A percentile compares a stretch with the other conserved stretches of the same genome.
Evolutionary conservation across 305 asterid species (phyloP).

Genomic region (Nicotiana rustica): DNA sequence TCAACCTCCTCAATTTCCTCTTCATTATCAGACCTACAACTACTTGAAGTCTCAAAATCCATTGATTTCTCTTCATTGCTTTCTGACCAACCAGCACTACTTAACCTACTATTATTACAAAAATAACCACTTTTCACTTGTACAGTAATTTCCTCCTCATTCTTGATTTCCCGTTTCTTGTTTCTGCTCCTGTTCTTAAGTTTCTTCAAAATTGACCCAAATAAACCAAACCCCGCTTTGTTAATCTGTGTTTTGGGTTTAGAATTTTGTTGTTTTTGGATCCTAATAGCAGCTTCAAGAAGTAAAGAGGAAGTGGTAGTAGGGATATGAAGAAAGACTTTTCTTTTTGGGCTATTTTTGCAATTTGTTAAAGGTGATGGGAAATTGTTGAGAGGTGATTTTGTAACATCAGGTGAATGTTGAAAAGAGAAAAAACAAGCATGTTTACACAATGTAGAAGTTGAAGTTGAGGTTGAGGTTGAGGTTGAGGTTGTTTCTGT

Average conservation of each 20-base stretch:
- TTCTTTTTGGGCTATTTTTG: constrained; percentile 54
- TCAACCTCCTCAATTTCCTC: constrained; percentile 30
- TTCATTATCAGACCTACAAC: constrained; percentile 42
- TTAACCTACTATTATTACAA: constrained; percentile 55
- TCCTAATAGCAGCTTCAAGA: constrained; percentile 81
- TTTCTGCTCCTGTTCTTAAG: constrained; percentile 63
- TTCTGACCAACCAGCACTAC: constrained; percentile 74
- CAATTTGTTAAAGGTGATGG: constrained; percentile 37
- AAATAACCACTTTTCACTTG: constrained; percentile 37
- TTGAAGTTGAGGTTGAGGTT: neutral
- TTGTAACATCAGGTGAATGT: constrained; percentile 64
- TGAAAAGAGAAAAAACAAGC: constrained; percentile 73
- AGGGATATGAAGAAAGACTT: constrained; percentile 70
- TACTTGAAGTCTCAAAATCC: constrained; percentile 56
- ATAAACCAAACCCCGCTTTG: constrained; percentile 56
- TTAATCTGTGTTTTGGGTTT: constrained; percentile 46
- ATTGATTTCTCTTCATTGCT: constrained; percentile 57
- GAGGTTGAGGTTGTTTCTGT: neutral
- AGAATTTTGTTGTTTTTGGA: constrained; percentile 42
- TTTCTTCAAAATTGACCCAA: constrained; percentile 69
- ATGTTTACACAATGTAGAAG: constrained; percentile 48
- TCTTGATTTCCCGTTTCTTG: constrained; percentile 46
- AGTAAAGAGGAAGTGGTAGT: constrained; percentile 69
- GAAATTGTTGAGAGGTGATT: constrained; percentile 59
- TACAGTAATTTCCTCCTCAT: neutral